Evolutionary conservation across 106 monocot genomes (phyloP).

Genomic region (Acorus gramineus): DNA sequence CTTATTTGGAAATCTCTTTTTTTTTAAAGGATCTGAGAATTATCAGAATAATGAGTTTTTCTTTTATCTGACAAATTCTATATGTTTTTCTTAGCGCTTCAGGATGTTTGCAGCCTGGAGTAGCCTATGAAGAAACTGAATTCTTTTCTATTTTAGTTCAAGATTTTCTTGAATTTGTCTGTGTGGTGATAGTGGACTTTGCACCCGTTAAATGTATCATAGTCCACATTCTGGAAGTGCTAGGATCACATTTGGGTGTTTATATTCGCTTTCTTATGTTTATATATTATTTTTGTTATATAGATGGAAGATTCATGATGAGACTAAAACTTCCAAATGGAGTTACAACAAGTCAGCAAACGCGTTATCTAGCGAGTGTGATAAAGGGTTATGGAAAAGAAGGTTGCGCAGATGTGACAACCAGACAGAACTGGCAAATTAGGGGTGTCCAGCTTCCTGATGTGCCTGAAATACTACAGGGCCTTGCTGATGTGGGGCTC

Average conservation of each 20-base stretch:
- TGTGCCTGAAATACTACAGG: slow-evolving; percentile 69
- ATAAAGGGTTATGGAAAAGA: slow-evolving; percentile 58
- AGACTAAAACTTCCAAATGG: slow-evolving; percentile 93
- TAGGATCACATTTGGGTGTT: too few species aligned
- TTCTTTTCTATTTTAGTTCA: background rate
- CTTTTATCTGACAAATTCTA: too few species aligned
- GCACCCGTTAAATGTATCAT: background rate
- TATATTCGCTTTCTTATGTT: too few species aligned
- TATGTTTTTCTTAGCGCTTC: too few species aligned
- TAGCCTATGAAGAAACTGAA: background rate
- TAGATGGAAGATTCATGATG: slow-evolving; percentile 99
- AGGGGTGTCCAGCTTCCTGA: slow-evolving; percentile 70
- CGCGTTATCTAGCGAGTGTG: slow-evolving; percentile 67
- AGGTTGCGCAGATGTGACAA: slow-evolving; percentile 89
- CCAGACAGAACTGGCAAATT: slow-evolving; percentile 98
- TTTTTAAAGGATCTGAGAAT: too few species aligned
- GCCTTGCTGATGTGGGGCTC: slow-evolving; percentile 58
- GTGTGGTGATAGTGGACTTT: background rate
- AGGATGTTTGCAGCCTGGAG: too few species aligned
- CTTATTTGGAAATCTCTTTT: too few species aligned
- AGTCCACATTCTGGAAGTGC: too few species aligned
- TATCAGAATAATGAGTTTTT: too few species aligned
- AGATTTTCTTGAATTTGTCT: background rate
- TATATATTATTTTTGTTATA: background rate
- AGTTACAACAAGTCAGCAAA: slow-evolving; percentile 79